Evolutionary conservation across 768 basidiomycete genomes (phyloP), one percentile per base, ranked within the genome.

Genomic region (Fistulinella prunicolor): DNA sequence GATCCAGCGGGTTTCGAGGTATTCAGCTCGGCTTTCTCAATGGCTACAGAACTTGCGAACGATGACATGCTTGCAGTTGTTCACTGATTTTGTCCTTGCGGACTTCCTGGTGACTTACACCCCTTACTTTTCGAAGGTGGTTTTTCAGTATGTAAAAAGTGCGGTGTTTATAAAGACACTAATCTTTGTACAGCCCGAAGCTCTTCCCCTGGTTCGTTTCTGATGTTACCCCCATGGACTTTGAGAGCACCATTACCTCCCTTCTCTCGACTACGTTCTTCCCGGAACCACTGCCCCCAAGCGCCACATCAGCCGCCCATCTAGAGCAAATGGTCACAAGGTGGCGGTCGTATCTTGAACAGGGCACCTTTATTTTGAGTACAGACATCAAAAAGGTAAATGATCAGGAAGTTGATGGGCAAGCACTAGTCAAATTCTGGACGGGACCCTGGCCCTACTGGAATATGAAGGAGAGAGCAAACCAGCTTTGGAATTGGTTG

Each of bases 171-270:
- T 10, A 39, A 44, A 44, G 44, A 13, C 14, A 12, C 46, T 68
- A 9, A 64, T 39, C 19, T 32, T 36, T 38, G 17, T 46, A 16
- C 45, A 95, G 94, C 70, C 90, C 94, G 0, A 97, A 99, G 66
- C 72, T 88, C 9, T 87, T 97, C 43, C 94, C 94, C 0, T 99
- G 95, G 94, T 99, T 98, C 63, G 94, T 97, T 38, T 93, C 89
- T 10, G 92, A 96, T 64, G 93, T 94, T 22, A 88, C 89, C 4
- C 94, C 95, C 1, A 70, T 76, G 21, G 95, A 99, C 65, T 96
- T 96, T 65, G 56, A 63, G 21, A 66, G 72, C 41, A 78, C 81
- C 0, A 76, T 94, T 47, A 44, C 63, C 2, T 73, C 73, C 7
- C 72, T 94, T 1, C 74, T 85, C 37, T 72, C 79, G 2, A 24